Percentiles rank a stretch among this genome's conserved stretches.
Evolutionary conservation across 352 stramenopile genomes (phyloP).

Genomic region (Aphanomyces astaci): DNA sequence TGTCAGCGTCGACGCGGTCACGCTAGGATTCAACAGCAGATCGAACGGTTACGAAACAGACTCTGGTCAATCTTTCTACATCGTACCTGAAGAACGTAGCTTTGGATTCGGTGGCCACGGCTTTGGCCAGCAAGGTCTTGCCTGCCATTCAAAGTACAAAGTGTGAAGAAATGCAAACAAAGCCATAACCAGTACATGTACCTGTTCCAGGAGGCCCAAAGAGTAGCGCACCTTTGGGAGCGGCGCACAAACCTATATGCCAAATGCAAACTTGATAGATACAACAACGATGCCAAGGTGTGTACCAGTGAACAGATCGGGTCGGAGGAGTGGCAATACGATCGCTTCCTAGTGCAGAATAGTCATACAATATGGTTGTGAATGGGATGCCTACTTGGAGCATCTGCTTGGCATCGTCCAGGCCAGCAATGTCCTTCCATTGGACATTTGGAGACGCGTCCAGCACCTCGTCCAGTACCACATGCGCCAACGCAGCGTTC

Average conservation of each 20-base stretch:
- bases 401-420: slow-evolving; percentile 81
- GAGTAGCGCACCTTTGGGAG: slow-evolving; percentile 61
- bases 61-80: too few species aligned
- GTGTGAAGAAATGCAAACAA: too few species aligned
- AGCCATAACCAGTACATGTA: slow-evolving; percentile 19
- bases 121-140: slow-evolving; percentile 79
- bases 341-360: slow-evolving; percentile 57
- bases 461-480: slow-evolving; percentile 76
- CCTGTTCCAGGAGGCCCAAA: slow-evolving; percentile 77
- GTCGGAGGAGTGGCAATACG: slow-evolving; percentile 72
- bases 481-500: slow-evolving; percentile 56
- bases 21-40: slow-evolving; percentile 31
- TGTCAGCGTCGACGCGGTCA: slow-evolving; percentile 82
- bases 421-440: slow-evolving; percentile 77
- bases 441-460: slow-evolving; percentile 66
- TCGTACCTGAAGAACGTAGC: slow-evolving; percentile 76
- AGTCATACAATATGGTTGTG: not conserved
- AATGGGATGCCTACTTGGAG: slow-evolving; percentile 45
- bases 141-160: slow-evolving; percentile 29
- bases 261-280: not conserved
- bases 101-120: slow-evolving; percentile 71
- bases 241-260: slow-evolving; percentile 41
- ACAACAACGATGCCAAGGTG: not conserved
- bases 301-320: slow-evolving; percentile 65
- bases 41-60: not conserved